Conservation (phyloP, 257 asterid species). For the Asclepias syriaca region DNA sequence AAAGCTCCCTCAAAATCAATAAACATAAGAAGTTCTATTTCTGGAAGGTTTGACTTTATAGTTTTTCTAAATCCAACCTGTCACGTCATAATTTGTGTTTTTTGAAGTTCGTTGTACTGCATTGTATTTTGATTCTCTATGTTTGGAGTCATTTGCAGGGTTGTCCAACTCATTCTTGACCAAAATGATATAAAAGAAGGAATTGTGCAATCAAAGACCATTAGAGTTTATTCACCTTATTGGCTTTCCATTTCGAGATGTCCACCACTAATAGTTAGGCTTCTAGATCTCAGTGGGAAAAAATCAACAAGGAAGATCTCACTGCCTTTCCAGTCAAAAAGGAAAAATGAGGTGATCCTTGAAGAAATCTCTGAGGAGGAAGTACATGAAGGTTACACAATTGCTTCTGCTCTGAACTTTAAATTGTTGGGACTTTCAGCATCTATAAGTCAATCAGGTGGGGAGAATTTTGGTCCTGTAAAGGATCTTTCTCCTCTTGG, state of each 20-base stretch:
- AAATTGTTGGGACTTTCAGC: constrained; percentile 77
- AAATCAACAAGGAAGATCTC: constrained; percentile 46
- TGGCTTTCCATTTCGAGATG: constrained; percentile 86
- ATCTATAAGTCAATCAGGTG: constrained; percentile 57
- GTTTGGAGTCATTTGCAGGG: constrained; percentile 43
- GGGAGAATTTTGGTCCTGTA: constrained; percentile 79
- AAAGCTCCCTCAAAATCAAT: constrained; percentile 63
- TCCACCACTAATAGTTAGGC: constrained; percentile 84
- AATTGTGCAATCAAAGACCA: constrained; percentile 54
- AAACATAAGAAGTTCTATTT: constrained; percentile 78
- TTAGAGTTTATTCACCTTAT: constrained; percentile 78
- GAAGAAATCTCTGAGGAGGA: constrained; percentile 95
- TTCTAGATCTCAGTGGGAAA: constrained; percentile 46
- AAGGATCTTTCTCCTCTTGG: constrained; percentile 82
- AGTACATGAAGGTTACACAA: constrained; percentile 72
- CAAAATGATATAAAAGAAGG: constrained; percentile 53
- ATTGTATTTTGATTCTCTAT: constrained; percentile 1
- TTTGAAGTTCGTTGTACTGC: constrained; percentile 1
- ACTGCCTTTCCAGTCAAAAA: constrained; percentile 54
- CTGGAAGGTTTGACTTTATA: constrained; percentile 78
- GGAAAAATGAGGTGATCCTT: constrained; percentile 43
- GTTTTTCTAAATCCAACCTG: not conserved
- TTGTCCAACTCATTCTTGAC: constrained; percentile 85
- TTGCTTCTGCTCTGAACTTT: constrained; percentile 85
- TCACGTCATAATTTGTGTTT: not conserved